These are phyloP conservation scores for Madurella mycetomatis DNA, from an alignment of 2,329 filamentous ascomycete species.

Conservation along the genomic window DNA sequence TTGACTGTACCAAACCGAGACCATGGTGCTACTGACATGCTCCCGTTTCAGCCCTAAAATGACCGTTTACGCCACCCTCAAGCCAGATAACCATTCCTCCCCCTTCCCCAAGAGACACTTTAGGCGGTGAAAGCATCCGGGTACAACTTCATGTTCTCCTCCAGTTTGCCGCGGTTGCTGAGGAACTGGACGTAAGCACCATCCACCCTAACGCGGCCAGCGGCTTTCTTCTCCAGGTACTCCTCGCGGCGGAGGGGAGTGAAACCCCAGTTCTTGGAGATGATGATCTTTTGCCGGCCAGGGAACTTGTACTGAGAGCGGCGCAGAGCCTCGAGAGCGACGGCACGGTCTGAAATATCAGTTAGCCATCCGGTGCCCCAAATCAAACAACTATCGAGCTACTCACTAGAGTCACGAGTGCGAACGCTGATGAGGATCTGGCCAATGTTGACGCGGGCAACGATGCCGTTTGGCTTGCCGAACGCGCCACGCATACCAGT, in stretches of 20 bases:
- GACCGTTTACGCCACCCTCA: constrained; percentile 29
- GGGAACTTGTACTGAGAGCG: constrained; percentile 99
- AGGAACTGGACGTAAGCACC: constrained; percentile 99
- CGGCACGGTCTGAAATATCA: constrained; percentile 63
- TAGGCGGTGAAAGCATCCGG: constrained; percentile 75
- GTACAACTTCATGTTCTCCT: constrained; percentile 89
- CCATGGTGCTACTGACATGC: constrained; percentile 28
- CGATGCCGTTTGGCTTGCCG: constrained; percentile 98
- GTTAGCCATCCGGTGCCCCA: constrained; percentile 26
- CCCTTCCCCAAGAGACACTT: constrained; percentile 39
- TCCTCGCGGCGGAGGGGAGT: constrained; percentile 96
- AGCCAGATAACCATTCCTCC: constrained; percentile 28
- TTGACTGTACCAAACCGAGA: constrained; percentile 28
- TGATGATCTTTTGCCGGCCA: constrained; percentile 99
- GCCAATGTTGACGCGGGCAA: constrained; percentile 99
- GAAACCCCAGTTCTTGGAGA: constrained; percentile 99
- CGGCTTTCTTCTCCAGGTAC: constrained; percentile 92
- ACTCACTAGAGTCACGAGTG: constrained; percentile 86
- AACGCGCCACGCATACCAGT: constrained; percentile 99
- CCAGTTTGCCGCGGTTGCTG: constrained; percentile 82
- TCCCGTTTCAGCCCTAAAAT: constrained; percentile 28
- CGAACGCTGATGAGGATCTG: constrained; percentile 97
- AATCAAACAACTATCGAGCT: background rate
- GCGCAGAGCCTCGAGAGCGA: constrained; percentile 96
- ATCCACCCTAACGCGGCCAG: constrained; percentile 90